Evolutionary conservation across 768 basidiomycete genomes (phyloP), one percentile per base, ranked within the genome.

Genomic region (Floccularia luteovirens): DNA sequence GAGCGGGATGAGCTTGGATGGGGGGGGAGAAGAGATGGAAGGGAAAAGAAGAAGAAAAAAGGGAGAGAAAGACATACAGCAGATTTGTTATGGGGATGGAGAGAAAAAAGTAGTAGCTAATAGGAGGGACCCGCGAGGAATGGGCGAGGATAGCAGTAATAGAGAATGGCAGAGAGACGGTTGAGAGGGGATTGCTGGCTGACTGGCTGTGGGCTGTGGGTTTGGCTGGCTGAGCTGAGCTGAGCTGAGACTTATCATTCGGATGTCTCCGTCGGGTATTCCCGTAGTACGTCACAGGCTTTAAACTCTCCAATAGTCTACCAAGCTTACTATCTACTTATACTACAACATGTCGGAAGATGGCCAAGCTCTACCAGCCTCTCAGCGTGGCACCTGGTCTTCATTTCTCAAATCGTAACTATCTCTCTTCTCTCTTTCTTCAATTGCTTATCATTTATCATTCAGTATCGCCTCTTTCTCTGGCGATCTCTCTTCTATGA

Each of bases 371-470:
- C 88, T 94, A 36, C 90, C 90, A 28, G 74, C 74, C 45, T 70
- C 83, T 35, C 91, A 94, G 62, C 79, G 89, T 52, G 66, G 82
- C 53, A 87, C 82, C 62, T 96, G 92, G 92, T 73, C 83, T 0
- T 79, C 81, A 2, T 94, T 96, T 63, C 68, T 96, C 56, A 96
- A 94, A 73, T 79, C 84, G 89, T 90, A 52, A 38, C 82, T 71
- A 33, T 2, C 16, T 24, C 17, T 12, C 20, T 41, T 31, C 24
- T 27, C 41, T 41, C 35, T 31, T 13, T 23, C n/a, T 30, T 40
- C 43, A 39, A 45, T n/a, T 24, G 31, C 33, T 24, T 39, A 31
- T 43, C 21, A 23, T 38, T 19, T 25, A 37, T 44, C 32, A 30
- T 24, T 22, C 52, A 89, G 87, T 45, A 81, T 94, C 51, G 82